These are phyloP conservation scores for Trametes sanguinea DNA, from an alignment of 768 basidiomycete species.

Conservation along the genomic window DNA sequence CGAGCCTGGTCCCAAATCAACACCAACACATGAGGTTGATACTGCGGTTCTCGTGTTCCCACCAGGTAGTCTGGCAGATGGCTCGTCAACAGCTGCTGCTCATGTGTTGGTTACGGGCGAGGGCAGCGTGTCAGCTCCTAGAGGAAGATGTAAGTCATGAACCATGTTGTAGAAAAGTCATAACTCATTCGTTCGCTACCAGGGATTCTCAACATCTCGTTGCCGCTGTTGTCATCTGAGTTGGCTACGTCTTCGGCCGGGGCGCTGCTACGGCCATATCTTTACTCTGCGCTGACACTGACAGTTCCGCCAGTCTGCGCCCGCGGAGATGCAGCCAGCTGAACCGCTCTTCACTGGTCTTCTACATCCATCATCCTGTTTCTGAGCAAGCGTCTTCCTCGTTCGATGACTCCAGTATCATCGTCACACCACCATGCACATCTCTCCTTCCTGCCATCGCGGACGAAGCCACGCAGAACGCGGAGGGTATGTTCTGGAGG, in stretches of 20 bases:
- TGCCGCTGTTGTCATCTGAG: slow-evolving; percentile 42
- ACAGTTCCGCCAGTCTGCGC: slow-evolving; percentile 12
- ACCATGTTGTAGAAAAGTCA: not conserved
- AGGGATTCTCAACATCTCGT: slow-evolving; percentile 64
- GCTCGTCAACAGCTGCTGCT: slow-evolving; percentile 49
- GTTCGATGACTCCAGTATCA: slow-evolving; percentile 28
- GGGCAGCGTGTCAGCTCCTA: slow-evolving; percentile 72
- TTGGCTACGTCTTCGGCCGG: slow-evolving; percentile 36
- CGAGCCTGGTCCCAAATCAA: not conserved
- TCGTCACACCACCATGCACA: slow-evolving; percentile 33
- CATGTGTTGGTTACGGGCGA: slow-evolving; percentile 71
- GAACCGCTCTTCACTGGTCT: slow-evolving; percentile 54
- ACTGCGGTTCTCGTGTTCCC: slow-evolving; percentile 76
- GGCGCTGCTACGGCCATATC: slow-evolving; percentile 56
- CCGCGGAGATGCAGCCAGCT: slow-evolving; percentile 20
- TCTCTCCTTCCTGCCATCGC: slow-evolving; percentile 50
- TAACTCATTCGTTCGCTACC: not conserved
- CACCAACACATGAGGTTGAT: slow-evolving; percentile 43
- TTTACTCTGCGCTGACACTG: slow-evolving; percentile 46
- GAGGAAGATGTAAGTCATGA: slow-evolving; percentile 62
- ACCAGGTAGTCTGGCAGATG: slow-evolving; percentile 53
- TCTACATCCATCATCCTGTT: slow-evolving; percentile 51
- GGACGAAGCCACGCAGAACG: slow-evolving; percentile 57
- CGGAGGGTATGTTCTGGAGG: slow-evolving; percentile 59
- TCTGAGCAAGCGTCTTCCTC: not conserved